phyloP scores from a whole-genome alignment of 148 eudicot species.

The Drosera capensis region DNA sequence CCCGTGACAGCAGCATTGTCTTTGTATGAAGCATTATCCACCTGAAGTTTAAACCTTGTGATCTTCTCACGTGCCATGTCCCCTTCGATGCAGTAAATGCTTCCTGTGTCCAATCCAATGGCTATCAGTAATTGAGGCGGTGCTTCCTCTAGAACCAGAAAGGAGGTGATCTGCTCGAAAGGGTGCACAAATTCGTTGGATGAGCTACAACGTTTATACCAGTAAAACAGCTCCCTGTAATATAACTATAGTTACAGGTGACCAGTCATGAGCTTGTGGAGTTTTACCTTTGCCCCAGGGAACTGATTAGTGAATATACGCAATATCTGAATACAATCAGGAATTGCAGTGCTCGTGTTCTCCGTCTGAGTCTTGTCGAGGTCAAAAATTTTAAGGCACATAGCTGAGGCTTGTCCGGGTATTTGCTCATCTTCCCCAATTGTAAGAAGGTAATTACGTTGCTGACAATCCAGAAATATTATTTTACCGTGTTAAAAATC shows the following conservation, averaged over 20 bases:
- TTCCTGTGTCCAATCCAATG: slow-evolving; percentile 82
- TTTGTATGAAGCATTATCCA: slow-evolving; percentile 43
- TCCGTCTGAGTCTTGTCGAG: slow-evolving; percentile 77
- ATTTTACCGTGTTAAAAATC: no score
- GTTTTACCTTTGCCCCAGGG: slow-evolving; percentile 80
- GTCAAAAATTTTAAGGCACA: slow-evolving; percentile 85
- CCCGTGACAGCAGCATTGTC: slow-evolving; percentile 52
- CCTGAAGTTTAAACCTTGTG: slow-evolving; percentile 75
- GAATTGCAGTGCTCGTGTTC: slow-evolving; percentile 61
- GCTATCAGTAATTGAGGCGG: slow-evolving; percentile 80
- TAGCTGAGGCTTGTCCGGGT: slow-evolving; percentile 46
- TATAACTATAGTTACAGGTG: background rate
- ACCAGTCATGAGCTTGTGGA: background rate
- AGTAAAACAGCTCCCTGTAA: no score
- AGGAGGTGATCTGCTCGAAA: slow-evolving; percentile 66
- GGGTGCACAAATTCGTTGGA: background rate
- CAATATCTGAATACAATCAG: slow-evolving; percentile 82
- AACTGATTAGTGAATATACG: slow-evolving; percentile 84
- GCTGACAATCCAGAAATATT: slow-evolving; percentile 31
- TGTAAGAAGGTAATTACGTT: slow-evolving; percentile 78
- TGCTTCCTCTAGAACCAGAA: slow-evolving; percentile 78
- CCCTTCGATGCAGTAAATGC: slow-evolving; percentile 89
- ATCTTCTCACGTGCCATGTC: slow-evolving; percentile 95
- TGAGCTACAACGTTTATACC: no score
- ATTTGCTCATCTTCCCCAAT: slow-evolving; percentile 91